Base-by-base conservation (phyloP, 1,139 yeast species). In the Meyerozyma sp. region DNA sequence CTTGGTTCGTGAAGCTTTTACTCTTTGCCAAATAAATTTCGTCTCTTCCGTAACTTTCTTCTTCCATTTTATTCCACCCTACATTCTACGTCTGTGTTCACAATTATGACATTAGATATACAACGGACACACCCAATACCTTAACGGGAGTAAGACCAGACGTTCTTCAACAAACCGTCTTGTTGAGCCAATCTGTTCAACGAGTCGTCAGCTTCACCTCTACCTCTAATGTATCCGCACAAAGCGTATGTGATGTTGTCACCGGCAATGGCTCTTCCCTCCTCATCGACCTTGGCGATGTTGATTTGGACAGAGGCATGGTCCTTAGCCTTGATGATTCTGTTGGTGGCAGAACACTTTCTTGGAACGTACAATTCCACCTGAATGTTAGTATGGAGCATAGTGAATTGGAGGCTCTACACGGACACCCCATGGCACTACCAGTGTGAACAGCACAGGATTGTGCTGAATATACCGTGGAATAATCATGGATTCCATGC, bases 351-450 rank as follows among this genome's bases (percentile, higher is more conserved):
- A 79, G 98, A 93, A 84, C 99, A 93, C 84, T 93, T 93, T 87
- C 98, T 89, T 83, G 99, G 99, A 79, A 93, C 96, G 95, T 93
- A 93, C 79, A 93, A 91, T 84, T 94, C 99, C 79, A 93, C 96
- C 96, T 89, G 57, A 35, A 48, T 39, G 47, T 51, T 51, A 49
- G 64, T 44, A 47, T 18, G 36, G 41, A 38, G 26, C 26, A 30
- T 7, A 10, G 14, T 21, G 16, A 29, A 6, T 11, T n/a, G 29
- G 29, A 5, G 16, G 20, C 14, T 7, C 29, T 11, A n/a, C 29
- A n/a, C 13, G 29, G 13, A 9, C 13, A 10, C 4, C 29, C 4
- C 5, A 10, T 27, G 29, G 23, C 23, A 6, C 3, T 21, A 8
- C 6, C 23, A 6, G 8, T 21, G 23, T 21, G 23, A 21, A 4